Evolutionary conservation across 768 basidiomycete genomes (phyloP).

Genomic region (Auriscalpium orientale): DNA sequence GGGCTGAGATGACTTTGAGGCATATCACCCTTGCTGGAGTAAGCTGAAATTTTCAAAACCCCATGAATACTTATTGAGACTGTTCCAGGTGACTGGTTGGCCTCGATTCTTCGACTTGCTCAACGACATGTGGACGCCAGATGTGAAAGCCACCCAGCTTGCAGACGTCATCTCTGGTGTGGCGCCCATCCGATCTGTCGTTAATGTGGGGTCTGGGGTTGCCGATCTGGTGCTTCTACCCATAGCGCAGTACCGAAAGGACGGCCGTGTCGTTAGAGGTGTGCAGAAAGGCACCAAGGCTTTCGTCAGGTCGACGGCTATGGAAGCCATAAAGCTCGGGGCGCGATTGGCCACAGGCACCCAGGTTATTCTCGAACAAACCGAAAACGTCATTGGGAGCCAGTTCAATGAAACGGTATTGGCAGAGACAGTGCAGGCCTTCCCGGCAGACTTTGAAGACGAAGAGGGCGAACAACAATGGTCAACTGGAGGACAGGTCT

Average conservation of each 20-base stretch:
- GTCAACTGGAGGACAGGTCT: slow-evolving; percentile 37
- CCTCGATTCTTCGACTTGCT: slow-evolving; percentile 78
- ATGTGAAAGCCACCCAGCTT: slow-evolving; percentile 97
- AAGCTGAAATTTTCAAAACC: slow-evolving; percentile 22
- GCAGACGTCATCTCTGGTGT: slow-evolving; percentile 97
- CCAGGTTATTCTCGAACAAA: slow-evolving; percentile 93
- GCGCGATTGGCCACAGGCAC: slow-evolving; percentile 94
- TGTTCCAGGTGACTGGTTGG: slow-evolving; percentile 82
- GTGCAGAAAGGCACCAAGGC: slow-evolving; percentile 90
- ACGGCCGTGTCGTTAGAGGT: slow-evolving; percentile 86
- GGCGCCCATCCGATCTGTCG: slow-evolving; percentile 90
- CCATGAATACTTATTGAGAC: not conserved
- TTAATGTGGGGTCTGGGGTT: slow-evolving; percentile 95
- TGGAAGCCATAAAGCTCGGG: slow-evolving; percentile 92
- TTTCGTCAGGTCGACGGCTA: slow-evolving; percentile 90
- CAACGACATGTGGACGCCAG: slow-evolving; percentile 99
- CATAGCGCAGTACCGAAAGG: slow-evolving; percentile 96
- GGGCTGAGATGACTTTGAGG: slow-evolving; percentile 94
- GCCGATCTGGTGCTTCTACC: slow-evolving; percentile 94
- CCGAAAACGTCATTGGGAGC: slow-evolving; percentile 84
- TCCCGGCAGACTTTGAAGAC: slow-evolving; percentile 21
- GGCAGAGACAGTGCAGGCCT: slow-evolving; percentile 50
- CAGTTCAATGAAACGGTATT: slow-evolving; percentile 60
- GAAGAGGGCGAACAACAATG: slow-evolving; percentile 21
- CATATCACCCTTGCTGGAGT: slow-evolving; percentile 91